Evolutionary conservation across 2,329 filamentous ascomycete genomes (phyloP).

Genomic region (Colletotrichum musicola): DNA sequence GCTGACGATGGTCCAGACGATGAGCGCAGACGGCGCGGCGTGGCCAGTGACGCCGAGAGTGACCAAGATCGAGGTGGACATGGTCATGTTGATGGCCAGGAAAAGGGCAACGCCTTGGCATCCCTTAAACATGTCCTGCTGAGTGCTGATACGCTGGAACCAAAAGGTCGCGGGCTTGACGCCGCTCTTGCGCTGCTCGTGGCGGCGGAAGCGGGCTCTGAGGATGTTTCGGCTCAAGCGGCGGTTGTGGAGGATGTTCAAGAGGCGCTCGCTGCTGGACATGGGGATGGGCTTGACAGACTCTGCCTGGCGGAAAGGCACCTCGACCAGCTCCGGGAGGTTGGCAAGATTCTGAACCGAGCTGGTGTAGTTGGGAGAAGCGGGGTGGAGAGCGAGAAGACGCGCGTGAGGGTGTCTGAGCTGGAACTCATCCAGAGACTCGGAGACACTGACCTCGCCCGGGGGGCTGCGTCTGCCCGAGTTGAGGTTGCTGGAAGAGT

Average conservation of each 20-base stretch:
- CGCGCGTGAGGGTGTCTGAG: conserved; percentile 26
- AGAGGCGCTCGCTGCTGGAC: background rate
- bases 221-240: conserved; percentile 1
- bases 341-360: background rate
- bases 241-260: background rate
- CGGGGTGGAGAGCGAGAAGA: conserved; percentile 21
- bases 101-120: conserved; percentile 13
- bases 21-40: background rate
- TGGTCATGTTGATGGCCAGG: conserved; percentile 6
- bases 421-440: conserved; percentile 35
- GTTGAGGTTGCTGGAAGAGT: background rate
- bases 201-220: background rate
- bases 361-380: background rate
- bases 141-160: conserved; percentile 25
- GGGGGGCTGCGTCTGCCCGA: background rate
- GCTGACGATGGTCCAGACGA: conserved; percentile 28
- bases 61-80: conserved; percentile 6
- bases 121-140: conserved; percentile 15
- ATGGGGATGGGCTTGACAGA: background rate
- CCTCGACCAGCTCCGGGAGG: conserved; percentile 21
- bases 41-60: background rate
- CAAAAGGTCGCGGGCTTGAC: conserved; percentile 14
- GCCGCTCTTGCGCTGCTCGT: background rate
- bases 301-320: background rate
- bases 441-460: conserved; percentile 23